Conservation (phyloP, 352 stramenopile genomes). For the Peronospora tabacina region DNA sequence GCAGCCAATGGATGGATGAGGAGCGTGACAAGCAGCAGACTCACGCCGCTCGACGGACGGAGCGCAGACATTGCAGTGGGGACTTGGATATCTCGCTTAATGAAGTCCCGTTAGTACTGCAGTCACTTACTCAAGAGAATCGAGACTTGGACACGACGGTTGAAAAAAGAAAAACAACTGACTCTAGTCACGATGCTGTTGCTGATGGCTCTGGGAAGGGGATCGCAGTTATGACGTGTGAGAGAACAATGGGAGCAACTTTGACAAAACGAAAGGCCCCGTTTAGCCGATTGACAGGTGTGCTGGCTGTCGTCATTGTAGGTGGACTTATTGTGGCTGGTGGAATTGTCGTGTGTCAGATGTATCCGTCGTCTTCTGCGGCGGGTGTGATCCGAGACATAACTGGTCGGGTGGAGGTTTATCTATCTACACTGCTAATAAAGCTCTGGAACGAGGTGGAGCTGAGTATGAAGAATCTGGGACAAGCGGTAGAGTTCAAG, state of each 20-base stretch:
- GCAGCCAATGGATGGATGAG: background rate
- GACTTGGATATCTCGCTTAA: background rate
- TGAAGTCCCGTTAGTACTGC: too few species aligned
- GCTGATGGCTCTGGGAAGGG: background rate
- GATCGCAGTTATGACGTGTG: background rate
- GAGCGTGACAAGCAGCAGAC: background rate
- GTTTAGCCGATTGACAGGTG: background rate
- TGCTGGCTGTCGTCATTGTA: too few species aligned
- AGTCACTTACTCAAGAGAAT: background rate
- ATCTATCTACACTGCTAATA: constrained; percentile 1
- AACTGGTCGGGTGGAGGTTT: constrained; percentile 2
- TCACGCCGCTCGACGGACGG: constrained; percentile 3
- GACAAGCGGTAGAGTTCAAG: background rate
- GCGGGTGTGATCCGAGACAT: constrained; percentile 10
- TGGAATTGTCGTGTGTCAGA: constrained; percentile 16
- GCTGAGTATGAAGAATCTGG: background rate
- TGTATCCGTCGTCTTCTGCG: constrained; percentile 22
- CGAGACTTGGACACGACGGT: background rate
- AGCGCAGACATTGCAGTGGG: constrained; percentile 4
- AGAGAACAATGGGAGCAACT: background rate
- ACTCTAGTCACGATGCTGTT: background rate
- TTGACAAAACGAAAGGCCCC: background rate
- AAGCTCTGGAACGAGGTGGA: background rate
- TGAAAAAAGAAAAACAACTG: background rate
- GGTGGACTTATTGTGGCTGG: constrained; percentile 3